These are phyloP conservation scores for Sparassis latifolia DNA, from an alignment of 1,284 basidiomycete genomes.

Conservation along the genomic window DNA sequence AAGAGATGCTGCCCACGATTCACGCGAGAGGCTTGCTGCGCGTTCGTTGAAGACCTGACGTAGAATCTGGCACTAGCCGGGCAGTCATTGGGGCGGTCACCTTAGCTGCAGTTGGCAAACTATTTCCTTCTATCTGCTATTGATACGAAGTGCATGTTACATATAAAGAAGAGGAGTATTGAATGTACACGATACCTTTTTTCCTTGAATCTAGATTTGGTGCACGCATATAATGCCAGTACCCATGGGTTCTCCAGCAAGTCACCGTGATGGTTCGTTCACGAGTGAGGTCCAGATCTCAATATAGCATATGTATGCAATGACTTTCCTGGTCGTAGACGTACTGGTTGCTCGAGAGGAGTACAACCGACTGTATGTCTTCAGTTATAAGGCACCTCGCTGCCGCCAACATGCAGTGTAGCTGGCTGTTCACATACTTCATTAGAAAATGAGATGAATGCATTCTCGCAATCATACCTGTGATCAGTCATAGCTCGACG, in stretches of 20 bases:
- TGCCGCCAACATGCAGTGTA: conserved; percentile 32
- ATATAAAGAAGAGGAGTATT: too few species aligned
- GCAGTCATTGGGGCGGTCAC: too few species aligned
- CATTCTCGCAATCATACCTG: conserved; percentile 28
- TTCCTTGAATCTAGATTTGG: too few species aligned
- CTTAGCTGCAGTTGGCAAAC: too few species aligned
- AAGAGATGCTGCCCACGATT: too few species aligned
- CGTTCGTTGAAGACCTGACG: too few species aligned
- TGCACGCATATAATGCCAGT: too few species aligned
- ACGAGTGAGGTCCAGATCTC: not conserved
- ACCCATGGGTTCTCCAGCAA: not conserved
- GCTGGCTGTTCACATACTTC: conserved; percentile 27
- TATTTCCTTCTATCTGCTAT: too few species aligned
- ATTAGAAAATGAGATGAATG: conserved; percentile 25
- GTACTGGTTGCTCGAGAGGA: conserved; percentile 29
- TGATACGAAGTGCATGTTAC: too few species aligned
- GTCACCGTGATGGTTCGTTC: not conserved
- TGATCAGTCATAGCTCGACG: not conserved
- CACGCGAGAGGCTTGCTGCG: too few species aligned
- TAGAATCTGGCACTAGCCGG: too few species aligned
- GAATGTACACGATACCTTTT: too few species aligned
- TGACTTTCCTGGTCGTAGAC: conserved; percentile 28
- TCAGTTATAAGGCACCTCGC: conserved; percentile 29
- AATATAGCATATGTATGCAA: not conserved
- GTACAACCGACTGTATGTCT: conserved; percentile 31